Base-by-base conservation (phyloP, 352 stramenopile genomes). In the Phytophthora idaei region DNA sequence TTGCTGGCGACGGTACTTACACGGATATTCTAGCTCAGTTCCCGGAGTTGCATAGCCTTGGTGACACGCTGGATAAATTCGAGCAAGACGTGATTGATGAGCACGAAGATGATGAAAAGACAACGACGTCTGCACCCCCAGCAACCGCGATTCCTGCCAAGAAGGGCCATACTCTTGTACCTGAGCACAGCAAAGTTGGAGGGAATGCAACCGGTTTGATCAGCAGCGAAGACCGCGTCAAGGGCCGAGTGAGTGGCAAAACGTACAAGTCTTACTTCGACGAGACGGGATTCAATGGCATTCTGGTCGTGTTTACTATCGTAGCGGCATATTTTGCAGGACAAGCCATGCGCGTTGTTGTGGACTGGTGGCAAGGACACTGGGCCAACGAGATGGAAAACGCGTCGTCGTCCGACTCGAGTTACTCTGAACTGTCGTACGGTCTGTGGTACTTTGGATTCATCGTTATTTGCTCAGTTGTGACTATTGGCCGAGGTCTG, bases 381-480 rank as follows among this genome's bases (percentile, higher is more conserved):
- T 80, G 73, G 73, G 65, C 69, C 12, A 59, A 50, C 14, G 54
- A 68, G n/a, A 77, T 77, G 65, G 37, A 51, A 49, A 41, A 45
- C 14, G 27, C 41, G 47, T 51, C 54, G 27, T 54, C 61, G 17
- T 58, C 64, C 27, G 49, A 76, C 21, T 42, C 59, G 10, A 73
- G 36, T 15, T 80, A 98, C 76, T 77, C 68, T 14, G 54, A 48
- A 6, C 7, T 57, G 9, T 39, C n/a, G 34, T 80, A 66, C 10
- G 64, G 64, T 1, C 53, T 79, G 64, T 86, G 77, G 77, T 81
- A 81, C 37, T 51, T 77, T 11, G 69, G 51, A 7, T 70, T 80
- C 54, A 74, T 80, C 15, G 39, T 75, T 3, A 9, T 73, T 17
- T 79, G 68, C 36, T 36, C 51, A 1, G 5, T 77, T 1, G 14